Conservation (phyloP, 2,329 filamentous ascomycete genomes). For the Davidsoniella australis region DNA sequence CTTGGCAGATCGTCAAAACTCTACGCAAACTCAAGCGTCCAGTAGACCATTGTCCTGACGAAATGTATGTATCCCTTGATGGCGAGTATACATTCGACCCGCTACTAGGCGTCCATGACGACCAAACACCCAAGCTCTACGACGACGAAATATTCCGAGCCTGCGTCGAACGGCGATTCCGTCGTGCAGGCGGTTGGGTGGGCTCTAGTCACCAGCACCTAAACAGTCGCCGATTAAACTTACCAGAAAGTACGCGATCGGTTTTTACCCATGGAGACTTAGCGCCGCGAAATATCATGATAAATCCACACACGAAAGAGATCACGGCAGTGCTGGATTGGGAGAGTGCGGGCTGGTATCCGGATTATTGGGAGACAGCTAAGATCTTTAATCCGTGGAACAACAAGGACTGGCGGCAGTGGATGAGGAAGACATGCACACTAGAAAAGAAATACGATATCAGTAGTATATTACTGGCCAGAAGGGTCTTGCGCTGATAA, state of each 20-base stretch:
- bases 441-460: slow-evolving; percentile 1
- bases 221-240: background rate
- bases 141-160: background rate
- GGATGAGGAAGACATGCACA: slow-evolving; percentile 4
- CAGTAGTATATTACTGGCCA: background rate
- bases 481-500: background rate
- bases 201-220: slow-evolving; percentile 2
- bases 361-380: slow-evolving; percentile 20
- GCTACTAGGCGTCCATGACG: slow-evolving; percentile 1
- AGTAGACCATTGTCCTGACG: background rate
- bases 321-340: slow-evolving; percentile 43
- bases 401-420: background rate
- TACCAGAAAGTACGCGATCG: slow-evolving; percentile 16
- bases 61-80: slow-evolving; percentile 4
- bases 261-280: slow-evolving; percentile 22
- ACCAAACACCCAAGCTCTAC: background rate
- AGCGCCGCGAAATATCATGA: slow-evolving; percentile 20
- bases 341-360: slow-evolving; percentile 25
- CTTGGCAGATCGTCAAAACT: slow-evolving; percentile 1
- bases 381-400: slow-evolving; percentile 14
- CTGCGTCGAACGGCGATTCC: slow-evolving; percentile 12
- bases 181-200: slow-evolving; percentile 1
- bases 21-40: slow-evolving; percentile 3
- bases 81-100: background rate
- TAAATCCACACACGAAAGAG: slow-evolving; percentile 22